phyloP scores from a whole-genome alignment of 225 moss, liverwort and hornwort species.

The Polytrichum formosum region DNA sequence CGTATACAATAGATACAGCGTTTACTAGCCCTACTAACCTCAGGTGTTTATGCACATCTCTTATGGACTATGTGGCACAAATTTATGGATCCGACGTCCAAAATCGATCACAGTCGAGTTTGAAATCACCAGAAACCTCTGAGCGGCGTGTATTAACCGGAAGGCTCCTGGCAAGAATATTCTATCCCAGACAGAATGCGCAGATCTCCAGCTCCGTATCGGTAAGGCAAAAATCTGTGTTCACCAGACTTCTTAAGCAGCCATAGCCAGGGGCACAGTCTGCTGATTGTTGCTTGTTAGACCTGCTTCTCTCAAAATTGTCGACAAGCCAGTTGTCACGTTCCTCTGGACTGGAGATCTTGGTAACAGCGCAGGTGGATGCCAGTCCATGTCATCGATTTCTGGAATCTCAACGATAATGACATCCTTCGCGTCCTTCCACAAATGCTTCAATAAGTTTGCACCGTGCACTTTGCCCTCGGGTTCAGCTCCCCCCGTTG shows the following conservation, averaged over 20 bases:
- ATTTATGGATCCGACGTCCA: too few species aligned
- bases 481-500: conserved; percentile 13
- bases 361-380: conserved; percentile 57
- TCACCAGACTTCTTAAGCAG: neutral
- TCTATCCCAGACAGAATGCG: too few species aligned
- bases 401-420: conserved; percentile 21
- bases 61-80: too few species aligned
- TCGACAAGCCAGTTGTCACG: conserved; percentile 34
- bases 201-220: too few species aligned
- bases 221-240: too few species aligned
- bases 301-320: conserved; percentile 45
- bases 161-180: too few species aligned
- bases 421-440: conserved; percentile 20
- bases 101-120: too few species aligned
- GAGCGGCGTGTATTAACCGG: too few species aligned
- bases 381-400: conserved; percentile 52
- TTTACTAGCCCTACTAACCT: too few species aligned
- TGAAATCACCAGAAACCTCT: too few species aligned
- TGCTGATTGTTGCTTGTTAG: conserved; percentile 26
- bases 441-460: conserved; percentile 40
- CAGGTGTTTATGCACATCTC: too few species aligned
- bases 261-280: neutral
- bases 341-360: conserved; percentile 23
- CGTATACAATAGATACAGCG: too few species aligned
- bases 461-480: conserved; percentile 67